Percentiles rank a stretch among this genome's conserved stretches.
Conservation (phyloP, 306 rosid species). For the Gleditsia sinensis region DNA sequence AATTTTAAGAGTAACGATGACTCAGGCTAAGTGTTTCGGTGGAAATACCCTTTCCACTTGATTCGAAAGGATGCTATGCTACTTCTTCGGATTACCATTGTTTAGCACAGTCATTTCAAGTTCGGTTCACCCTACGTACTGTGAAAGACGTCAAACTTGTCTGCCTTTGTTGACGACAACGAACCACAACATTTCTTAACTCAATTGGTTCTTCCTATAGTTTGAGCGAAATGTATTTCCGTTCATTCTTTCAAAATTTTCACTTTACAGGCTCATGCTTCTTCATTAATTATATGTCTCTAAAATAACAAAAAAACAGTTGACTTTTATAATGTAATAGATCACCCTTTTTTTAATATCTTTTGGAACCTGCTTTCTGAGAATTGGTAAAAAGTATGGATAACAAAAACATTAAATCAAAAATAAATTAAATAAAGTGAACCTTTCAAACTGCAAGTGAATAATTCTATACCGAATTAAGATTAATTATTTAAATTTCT, state of each 20-base stretch:
- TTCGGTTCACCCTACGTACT: neutral
- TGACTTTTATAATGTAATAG: neutral
- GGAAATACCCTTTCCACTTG: constrained; percentile 3
- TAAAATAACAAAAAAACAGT: neutral
- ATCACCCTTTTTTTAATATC: too few relatives aligned
- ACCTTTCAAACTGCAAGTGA: neutral
- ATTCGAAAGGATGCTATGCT: neutral
- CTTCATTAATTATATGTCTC: neutral
- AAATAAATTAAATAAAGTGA: neutral
- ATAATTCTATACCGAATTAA: too few relatives aligned
- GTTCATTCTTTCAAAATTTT: too few relatives aligned
- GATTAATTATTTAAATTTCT: too few relatives aligned
- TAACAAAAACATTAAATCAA: neutral
- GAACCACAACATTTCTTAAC: constrained; percentile 10
- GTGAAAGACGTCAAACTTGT: neutral
- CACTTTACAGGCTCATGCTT: too few relatives aligned
- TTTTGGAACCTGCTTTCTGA: neutral
- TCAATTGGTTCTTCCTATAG: too few relatives aligned
- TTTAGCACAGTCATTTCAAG: neutral
- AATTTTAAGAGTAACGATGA: neutral
- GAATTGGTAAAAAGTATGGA: neutral
- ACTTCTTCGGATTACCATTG: neutral
- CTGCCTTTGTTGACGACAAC: neutral
- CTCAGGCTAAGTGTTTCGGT: neutral
- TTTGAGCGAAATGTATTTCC: too few relatives aligned